Base-by-base conservation (phyloP, 768 basidiomycete genomes). In the Leccinum olivaceopallidum region DNA sequence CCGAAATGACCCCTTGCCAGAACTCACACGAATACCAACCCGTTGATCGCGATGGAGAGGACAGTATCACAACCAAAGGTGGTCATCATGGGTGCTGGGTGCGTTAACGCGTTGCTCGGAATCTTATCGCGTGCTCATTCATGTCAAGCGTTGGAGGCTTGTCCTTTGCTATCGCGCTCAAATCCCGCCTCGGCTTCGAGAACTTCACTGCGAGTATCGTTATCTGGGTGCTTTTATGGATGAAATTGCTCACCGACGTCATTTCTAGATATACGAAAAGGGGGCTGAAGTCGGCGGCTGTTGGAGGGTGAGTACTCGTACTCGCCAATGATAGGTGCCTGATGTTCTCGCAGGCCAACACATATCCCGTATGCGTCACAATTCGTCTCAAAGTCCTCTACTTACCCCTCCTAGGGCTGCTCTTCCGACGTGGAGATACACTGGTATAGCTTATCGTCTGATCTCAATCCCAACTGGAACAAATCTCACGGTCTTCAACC, bases 361-460 rank as follows among this genome's bases (percentile, higher is more conserved):
- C 67, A 39, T 72, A 73, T 36, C 68, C 69, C 20, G 70, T 64
- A 65, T 47, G 65, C 42, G n/a, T 3, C 50, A 30, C 12, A 3
- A n/a, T 6, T 51, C 32, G 18, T 47, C 14, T 26, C 16, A 53
- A 39, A 47, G 50, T n/a, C 18, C 3, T 22, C 34, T 13, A 2
- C 53, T 59, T 50, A 58, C 39, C 16, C 14, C 24, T 52, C 32
- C 16, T 58, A 77, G 80, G 82, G 81, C 28, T 77, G 81, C 65
- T 68, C 77, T 3, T 83, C 80, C 1, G 82, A 83, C 59, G 67
- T 81, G 20, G 60, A 69, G 8, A 75, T 78, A 53, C 72, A 76
- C 42, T 79, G 77, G 69, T 83, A 80, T 63, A 78, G 77, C 26
- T 71, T 81, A n/a, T 83, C 82, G 2, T 75, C 80, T 4, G 81